These are phyloP conservation scores for Pichia exigua DNA, from an alignment of 805 yeast species.

Conservation along the genomic window DNA sequence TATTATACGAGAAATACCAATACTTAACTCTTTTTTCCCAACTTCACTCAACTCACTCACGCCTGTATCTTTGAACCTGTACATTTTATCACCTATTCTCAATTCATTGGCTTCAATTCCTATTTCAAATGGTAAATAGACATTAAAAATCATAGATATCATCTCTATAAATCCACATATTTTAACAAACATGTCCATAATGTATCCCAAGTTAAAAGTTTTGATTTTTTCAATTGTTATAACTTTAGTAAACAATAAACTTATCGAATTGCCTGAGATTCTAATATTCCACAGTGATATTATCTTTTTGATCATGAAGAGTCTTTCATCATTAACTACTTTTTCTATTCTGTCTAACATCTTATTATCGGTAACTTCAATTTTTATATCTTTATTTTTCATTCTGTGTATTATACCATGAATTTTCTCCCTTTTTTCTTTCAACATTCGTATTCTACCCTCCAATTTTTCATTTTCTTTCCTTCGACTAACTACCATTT, in stretches of 20 bases:
- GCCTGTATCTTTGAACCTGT: not conserved
- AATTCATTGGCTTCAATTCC: not conserved
- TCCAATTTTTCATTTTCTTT: slow-evolving; percentile 12
- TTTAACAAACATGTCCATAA: not conserved
- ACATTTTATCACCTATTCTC: not conserved
- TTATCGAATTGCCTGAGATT: not conserved
- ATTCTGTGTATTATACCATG: not conserved
- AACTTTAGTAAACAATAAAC: not conserved
- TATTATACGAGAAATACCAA: not conserved
- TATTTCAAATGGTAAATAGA: not conserved
- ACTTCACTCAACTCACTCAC: not conserved
- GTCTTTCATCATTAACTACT: not conserved
- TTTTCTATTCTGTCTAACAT: not conserved
- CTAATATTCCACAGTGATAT: not conserved
- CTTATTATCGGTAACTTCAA: not conserved
- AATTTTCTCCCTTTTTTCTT: not conserved
- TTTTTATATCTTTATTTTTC: not conserved
- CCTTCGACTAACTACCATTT: not conserved
- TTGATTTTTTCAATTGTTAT: not conserved
- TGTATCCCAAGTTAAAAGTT: not conserved
- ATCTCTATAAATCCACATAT: not conserved
- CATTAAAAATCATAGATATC: not conserved
- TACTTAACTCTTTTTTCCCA: not conserved
- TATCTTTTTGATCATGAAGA: not conserved
- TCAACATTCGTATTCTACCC: slow-evolving; percentile 1